A percentile compares a stretch with the other conserved stretches of the same genome.
Conservation (phyloP, 306 rosid species). For the Malus sylvestris region DNA sequence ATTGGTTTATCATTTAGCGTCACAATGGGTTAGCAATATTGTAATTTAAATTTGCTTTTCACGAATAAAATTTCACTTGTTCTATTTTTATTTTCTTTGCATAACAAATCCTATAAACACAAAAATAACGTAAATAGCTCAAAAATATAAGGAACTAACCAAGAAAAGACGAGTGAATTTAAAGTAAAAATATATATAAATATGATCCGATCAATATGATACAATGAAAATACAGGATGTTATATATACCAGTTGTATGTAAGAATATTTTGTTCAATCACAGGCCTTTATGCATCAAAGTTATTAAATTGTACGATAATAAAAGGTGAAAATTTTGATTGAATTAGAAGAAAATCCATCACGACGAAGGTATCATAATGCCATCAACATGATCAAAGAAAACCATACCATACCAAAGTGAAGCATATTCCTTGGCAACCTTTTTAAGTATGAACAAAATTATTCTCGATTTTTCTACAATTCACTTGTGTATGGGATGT, state of each 20-base stretch:
- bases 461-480: not conserved
- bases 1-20: too few species aligned
- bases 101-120: too few species aligned
- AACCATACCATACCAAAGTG: not conserved
- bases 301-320: not conserved
- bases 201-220: too few species aligned
- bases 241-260: not conserved
- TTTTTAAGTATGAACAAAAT: not conserved
- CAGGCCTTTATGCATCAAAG: not conserved
- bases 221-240: not conserved
- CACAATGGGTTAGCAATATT: too few species aligned
- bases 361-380: constrained; percentile 2
- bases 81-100: too few species aligned
- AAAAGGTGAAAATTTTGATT: constrained; percentile 3
- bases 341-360: constrained; percentile 8
- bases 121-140: too few species aligned
- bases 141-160: too few species aligned
- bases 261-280: not conserved
- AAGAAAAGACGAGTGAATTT: too few species aligned
- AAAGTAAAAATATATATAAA: too few species aligned
- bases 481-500: too few species aligned
- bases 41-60: too few species aligned
- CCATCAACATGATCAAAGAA: not conserved
- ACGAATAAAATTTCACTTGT: too few species aligned
- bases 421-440: not conserved